Conservation (phyloP, 1,284 basidiomycete species). For the Singerocomus inundabilis region DNA sequence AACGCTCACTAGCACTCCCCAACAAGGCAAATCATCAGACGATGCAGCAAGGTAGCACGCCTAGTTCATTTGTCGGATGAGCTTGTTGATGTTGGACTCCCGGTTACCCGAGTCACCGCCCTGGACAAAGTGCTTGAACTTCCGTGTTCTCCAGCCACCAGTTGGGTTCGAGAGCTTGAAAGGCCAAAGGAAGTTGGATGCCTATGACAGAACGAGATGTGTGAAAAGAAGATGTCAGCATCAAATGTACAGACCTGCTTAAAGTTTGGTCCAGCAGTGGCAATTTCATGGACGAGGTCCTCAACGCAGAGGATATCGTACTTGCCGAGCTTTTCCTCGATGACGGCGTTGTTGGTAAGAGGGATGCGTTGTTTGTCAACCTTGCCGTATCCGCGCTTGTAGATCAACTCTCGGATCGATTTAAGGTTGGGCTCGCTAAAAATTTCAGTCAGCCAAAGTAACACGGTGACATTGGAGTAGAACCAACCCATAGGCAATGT, state of each 20-base stretch:
- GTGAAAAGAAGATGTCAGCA: not conserved
- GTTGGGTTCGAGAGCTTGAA: constrained; percentile 99
- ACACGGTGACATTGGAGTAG: not conserved
- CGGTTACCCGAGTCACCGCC: constrained; percentile 97
- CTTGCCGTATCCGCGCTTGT: constrained; percentile 99
- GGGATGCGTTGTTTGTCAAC: constrained; percentile 97
- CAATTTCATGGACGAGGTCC: constrained; percentile 98
- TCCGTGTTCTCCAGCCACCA: constrained; percentile 95
- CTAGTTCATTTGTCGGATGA: constrained; percentile 96
- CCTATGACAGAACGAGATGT: constrained; percentile 41
- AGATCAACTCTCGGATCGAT: constrained; percentile 95
- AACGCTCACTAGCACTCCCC: constrained; percentile 8
- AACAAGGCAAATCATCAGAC: constrained; percentile 9
- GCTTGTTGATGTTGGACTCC: constrained; percentile 95
- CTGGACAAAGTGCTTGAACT: constrained; percentile 94
- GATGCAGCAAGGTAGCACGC: constrained; percentile 7
- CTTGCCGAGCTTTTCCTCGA: constrained; percentile 91
- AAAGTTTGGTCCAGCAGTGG: constrained; percentile 96
- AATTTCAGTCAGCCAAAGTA: constrained; percentile 7
- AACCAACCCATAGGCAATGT: constrained; percentile 90
- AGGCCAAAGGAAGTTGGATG: constrained; percentile 96
- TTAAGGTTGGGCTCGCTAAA: constrained; percentile 91
- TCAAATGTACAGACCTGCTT: constrained; percentile 69
- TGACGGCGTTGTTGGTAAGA: constrained; percentile 91
- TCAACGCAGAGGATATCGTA: constrained; percentile 97